phyloP scores from a whole-genome alignment of 2,329 filamentous ascomycete species.

The Coniella vitis region DNA sequence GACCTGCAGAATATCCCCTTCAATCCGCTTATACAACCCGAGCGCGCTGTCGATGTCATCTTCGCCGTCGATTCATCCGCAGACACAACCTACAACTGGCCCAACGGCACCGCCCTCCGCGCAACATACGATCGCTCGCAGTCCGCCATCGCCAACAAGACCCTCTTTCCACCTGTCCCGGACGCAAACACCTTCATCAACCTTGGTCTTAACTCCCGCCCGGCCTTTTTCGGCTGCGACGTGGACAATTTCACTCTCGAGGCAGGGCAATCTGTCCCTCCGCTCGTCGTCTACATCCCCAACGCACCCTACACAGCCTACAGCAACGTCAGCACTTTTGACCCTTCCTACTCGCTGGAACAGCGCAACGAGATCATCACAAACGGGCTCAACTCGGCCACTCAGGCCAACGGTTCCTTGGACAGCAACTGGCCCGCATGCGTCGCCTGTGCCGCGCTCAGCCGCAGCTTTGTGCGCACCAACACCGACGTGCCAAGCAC shows the following conservation, averaged over 20 bases:
- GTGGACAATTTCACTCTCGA: conserved; percentile 25
- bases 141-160: conserved; percentile 41
- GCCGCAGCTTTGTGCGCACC: conserved; percentile 67
- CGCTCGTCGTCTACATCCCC: conserved; percentile 60
- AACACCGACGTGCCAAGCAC: conserved; percentile 59
- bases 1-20: conserved; percentile 45
- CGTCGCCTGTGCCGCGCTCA: conserved; percentile 80
- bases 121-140: conserved; percentile 50
- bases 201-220: conserved; percentile 50
- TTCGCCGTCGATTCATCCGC: conserved; percentile 59
- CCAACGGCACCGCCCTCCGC: conserved; percentile 52
- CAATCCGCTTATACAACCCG: conserved; percentile 42
- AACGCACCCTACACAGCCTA: conserved; percentile 72
- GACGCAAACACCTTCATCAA: conserved; percentile 49
- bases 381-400: conserved; percentile 81
- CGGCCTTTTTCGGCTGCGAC: conserved; percentile 59
- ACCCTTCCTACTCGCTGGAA: conserved; percentile 52
- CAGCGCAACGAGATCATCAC: conserved; percentile 74
- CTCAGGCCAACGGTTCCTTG: conserved; percentile 71
- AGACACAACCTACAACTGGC: conserved; percentile 52
- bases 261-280: conserved; percentile 18
- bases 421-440: conserved; percentile 74
- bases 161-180: conserved; percentile 53
- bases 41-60: conserved; percentile 53
- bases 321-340: conserved; percentile 77